These are phyloP conservation scores for Ceratocystis harringtonii DNA, from an alignment of 2,329 filamentous ascomycete species.

Conservation along the genomic window DNA sequence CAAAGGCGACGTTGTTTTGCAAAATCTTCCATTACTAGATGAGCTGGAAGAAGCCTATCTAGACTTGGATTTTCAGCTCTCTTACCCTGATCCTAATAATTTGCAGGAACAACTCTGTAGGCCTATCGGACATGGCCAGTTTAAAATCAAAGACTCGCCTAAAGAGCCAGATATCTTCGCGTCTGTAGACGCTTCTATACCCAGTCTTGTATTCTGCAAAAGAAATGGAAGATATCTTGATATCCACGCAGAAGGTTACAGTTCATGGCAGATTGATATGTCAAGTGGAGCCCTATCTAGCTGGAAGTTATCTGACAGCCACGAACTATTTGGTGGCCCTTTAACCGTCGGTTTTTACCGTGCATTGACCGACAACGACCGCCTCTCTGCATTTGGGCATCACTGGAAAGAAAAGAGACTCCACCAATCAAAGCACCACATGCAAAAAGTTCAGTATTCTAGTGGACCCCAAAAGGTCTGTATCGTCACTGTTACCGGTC, in stretches of 20 bases:
- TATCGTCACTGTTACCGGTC: slow-evolving; percentile 34
- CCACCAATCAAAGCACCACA: background rate
- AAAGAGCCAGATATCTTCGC: background rate
- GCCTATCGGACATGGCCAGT: background rate
- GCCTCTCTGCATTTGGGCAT: background rate
- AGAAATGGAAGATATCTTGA: slow-evolving; percentile 11
- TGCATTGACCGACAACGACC: slow-evolving; percentile 11
- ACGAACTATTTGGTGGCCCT: background rate
- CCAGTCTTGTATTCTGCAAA: slow-evolving; percentile 21
- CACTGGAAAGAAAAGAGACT: slow-evolving; percentile 9
- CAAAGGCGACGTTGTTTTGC: slow-evolving; percentile 24
- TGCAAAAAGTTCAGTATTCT: background rate
- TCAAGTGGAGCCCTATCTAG: background rate
- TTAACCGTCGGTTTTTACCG: slow-evolving; percentile 5
- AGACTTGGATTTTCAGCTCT: slow-evolving; percentile 18
- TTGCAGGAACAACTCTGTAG: background rate
- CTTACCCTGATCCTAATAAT: background rate
- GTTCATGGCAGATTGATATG: background rate
- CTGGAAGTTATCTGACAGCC: slow-evolving; percentile 12
- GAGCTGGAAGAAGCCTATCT: slow-evolving; percentile 21
- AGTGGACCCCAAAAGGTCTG: too few species aligned
- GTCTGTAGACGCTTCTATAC: background rate
- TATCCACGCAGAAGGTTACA: background rate
- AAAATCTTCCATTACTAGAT: background rate
- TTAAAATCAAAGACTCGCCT: background rate